Evolutionary conservation across 164 flowering plant genomes (phyloP).

Genomic region (Pachysandra terminalis): DNA sequence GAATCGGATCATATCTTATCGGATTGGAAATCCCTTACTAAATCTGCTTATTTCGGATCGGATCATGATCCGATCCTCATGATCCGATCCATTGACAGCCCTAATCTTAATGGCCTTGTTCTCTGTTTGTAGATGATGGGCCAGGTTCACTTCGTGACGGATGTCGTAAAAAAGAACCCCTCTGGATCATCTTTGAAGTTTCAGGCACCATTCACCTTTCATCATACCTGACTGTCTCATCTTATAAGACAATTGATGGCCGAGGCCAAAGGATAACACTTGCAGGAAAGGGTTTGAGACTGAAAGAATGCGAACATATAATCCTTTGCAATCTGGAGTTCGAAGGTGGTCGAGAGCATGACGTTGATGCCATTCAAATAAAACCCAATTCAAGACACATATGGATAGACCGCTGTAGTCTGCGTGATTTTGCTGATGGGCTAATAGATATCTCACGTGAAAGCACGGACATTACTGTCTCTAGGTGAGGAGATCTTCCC

Average conservation of each 20-base stretch:
- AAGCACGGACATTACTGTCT: constrained; percentile 82
- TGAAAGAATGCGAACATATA: constrained; percentile 81
- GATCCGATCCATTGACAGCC: no score
- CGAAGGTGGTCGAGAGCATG: constrained; percentile 83
- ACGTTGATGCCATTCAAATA: constrained; percentile 83
- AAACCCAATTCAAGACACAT: constrained; percentile 83
- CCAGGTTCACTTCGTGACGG: constrained; percentile 82
- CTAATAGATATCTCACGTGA: constrained; percentile 74
- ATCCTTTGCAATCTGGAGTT: constrained; percentile 81
- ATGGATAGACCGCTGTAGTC: constrained; percentile 94
- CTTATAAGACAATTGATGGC: constrained; percentile 84
- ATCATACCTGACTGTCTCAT: constrained; percentile 65
- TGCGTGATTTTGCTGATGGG: constrained; percentile 77
- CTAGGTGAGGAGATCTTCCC: constrained; percentile 40
- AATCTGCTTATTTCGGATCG: no score
- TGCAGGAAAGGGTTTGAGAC: constrained; percentile 71
- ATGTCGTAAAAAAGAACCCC: constrained; percentile 65
- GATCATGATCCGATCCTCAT: no score
- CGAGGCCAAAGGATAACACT: constrained; percentile 84
- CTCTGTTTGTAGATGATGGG: constrained; percentile 61
- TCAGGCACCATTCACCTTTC: constrained; percentile 69
- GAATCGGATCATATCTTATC: no score
- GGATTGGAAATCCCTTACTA: no score
- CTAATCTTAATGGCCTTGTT: background rate
- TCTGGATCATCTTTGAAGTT: constrained; percentile 80